These are phyloP conservation scores for Cardamine resedifolia DNA, from an alignment of 345 rosid species.

Conservation along the genomic window DNA sequence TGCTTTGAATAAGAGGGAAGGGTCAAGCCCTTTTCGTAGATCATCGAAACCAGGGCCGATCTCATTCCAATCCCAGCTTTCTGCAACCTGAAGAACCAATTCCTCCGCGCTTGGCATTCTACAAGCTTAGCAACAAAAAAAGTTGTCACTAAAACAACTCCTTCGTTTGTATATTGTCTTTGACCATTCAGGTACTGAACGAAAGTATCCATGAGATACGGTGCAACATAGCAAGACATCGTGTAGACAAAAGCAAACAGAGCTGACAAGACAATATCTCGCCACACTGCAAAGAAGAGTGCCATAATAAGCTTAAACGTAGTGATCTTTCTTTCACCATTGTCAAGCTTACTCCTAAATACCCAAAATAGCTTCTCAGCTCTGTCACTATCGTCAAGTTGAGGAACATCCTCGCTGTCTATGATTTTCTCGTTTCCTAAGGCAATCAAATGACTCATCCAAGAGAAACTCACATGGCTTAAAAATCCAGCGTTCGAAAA, in stretches of 20 bases:
- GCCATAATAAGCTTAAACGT: slow-evolving; percentile 41
- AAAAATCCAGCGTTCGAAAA: slow-evolving; percentile 46
- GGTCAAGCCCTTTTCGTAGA: slow-evolving; percentile 57
- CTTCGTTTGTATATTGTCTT: slow-evolving; percentile 45
- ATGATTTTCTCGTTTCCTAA: slow-evolving; percentile 45
- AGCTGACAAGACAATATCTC: slow-evolving; percentile 43
- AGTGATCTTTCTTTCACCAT: slow-evolving; percentile 40
- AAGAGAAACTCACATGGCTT: slow-evolving; percentile 48
- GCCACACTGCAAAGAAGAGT: slow-evolving; percentile 40
- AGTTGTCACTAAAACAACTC: slow-evolving; percentile 44
- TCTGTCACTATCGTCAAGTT: slow-evolving; percentile 43
- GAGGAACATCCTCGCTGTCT: slow-evolving; percentile 49
- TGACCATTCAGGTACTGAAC: slow-evolving; percentile 50
- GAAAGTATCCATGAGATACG: slow-evolving; percentile 51
- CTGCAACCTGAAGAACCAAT: slow-evolving; percentile 49
- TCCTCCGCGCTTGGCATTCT: slow-evolving; percentile 58
- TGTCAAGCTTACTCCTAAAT: slow-evolving; percentile 42
- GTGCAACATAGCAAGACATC: slow-evolving; percentile 47
- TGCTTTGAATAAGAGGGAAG: slow-evolving; percentile 50
- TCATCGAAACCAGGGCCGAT: slow-evolving; percentile 48
- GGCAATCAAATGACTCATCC: slow-evolving; percentile 49
- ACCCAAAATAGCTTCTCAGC: slow-evolving; percentile 35
- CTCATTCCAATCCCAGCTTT: slow-evolving; percentile 51
- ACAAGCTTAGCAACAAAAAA: slow-evolving; percentile 57
- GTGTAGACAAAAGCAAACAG: slow-evolving; percentile 38